These are phyloP conservation scores for Straminergon stramineum DNA, from an alignment of 225 moss, liverwort and hornwort species.

Conservation along the genomic window DNA sequence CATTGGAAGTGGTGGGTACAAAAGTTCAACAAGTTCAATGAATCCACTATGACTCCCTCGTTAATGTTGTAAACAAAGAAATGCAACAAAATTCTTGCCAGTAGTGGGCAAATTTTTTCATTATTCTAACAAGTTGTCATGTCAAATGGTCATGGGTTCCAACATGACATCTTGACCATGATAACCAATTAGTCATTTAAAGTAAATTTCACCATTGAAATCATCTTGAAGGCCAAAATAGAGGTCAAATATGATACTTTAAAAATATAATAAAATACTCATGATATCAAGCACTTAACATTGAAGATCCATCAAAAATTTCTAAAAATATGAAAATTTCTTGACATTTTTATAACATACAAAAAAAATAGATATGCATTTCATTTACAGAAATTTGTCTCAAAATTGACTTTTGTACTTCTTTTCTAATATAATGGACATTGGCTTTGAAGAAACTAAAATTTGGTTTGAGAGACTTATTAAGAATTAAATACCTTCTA, in stretches of 20 bases:
- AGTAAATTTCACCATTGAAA: not conserved
- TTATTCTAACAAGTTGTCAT: not conserved
- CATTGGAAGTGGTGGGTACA: rapidly evolving
- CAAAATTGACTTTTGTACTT: not conserved
- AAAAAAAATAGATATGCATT: not conserved
- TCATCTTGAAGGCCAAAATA: too few relatives aligned
- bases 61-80: not conserved
- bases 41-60: rapidly evolving
- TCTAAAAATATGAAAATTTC: not conserved
- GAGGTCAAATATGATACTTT: not conserved
- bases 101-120: rapidly evolving
- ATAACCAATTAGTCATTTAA: rapidly evolving
- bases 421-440: not conserved
- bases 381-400: not conserved
- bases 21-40: too few relatives aligned
- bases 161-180: rapidly evolving
- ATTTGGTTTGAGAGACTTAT: too few relatives aligned
- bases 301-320: not conserved
- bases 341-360: not conserved
- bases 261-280: not conserved
- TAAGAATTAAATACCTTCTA: not conserved
- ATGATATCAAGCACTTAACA: not conserved
- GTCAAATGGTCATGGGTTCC: rapidly evolving
- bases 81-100: rapidly evolving
- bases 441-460: not conserved